A percentile compares a stretch with the other conserved stretches of the same genome.
Conservation (phyloP, 2,329 filamentous ascomycete species). For the Amphichorda felina region DNA sequence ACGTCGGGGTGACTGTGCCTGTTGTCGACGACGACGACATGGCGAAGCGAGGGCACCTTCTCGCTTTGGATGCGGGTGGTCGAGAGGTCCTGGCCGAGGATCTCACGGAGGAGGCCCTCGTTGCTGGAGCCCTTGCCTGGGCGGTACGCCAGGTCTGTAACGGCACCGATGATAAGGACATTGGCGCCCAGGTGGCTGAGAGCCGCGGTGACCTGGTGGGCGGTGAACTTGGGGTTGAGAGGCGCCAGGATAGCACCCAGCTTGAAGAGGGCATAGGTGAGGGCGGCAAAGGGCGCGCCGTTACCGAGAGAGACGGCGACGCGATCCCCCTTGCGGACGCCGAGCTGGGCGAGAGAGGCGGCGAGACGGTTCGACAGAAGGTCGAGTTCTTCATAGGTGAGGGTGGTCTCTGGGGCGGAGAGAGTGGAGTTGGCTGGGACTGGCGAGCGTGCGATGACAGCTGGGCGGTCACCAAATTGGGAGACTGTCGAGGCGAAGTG, state of each 20-base stretch:
- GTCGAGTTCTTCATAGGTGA: constrained; percentile 71
- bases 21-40: constrained; percentile 73
- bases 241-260: constrained; percentile 91
- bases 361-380: constrained; percentile 65
- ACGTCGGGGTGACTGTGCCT: constrained; percentile 34
- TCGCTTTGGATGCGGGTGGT: constrained; percentile 16
- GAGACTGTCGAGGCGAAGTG: constrained; percentile 59
- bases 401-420: constrained; percentile 45
- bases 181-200: constrained; percentile 62
- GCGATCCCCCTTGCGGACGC: constrained; percentile 70
- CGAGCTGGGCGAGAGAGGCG: constrained; percentile 53
- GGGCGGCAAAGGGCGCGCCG: constrained; percentile 67
- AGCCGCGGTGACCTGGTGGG: constrained; percentile 64
- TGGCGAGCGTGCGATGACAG: constrained; percentile 40
- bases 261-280: constrained; percentile 88
- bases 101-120: constrained; percentile 26
- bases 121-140: constrained; percentile 43
- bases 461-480: constrained; percentile 49
- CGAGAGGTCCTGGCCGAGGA: constrained; percentile 5
- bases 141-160: constrained; percentile 69
- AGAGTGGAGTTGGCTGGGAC: constrained; percentile 27
- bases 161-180: constrained; percentile 72
- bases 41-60: constrained; percentile 56
- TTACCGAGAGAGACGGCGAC: constrained; percentile 85
- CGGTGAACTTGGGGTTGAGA: constrained; percentile 82